Base-by-base conservation (phyloP, 2,329 filamentous ascomycete species). In the Cercospora janseana region DNA sequence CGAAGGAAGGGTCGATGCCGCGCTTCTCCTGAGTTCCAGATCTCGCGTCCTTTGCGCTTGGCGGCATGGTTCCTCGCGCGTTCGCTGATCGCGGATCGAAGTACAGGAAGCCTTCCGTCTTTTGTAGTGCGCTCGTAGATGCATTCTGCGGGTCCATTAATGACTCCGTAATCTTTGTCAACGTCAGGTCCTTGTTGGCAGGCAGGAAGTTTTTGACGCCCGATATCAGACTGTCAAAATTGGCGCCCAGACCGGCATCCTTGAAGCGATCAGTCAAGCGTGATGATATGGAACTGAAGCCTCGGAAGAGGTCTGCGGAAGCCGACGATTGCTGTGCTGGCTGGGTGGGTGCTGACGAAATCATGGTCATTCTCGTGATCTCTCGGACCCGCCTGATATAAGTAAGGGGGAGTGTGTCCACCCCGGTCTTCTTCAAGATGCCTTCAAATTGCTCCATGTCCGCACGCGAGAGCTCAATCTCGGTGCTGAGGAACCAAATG, bases 171-270 rank as follows among this genome's bases (percentile, higher is more conserved):
- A 98, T 96, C 72, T 97, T 97, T 49, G 94, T 98, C 46, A 98
- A 81, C 0, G 93, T 97, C 7, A 97, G 80, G 66, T 98, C 94
- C 62, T 91, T 89, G 72, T 98, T 94, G 10, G 83, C 88, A 0
- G 94, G 93, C n/a, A 98, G 75, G 72, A 98, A 95, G 71, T 95
- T 97, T 73, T 97, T 98, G 65, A 98, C 92, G 34, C 92, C 92
- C 4, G 89, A 92, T 55, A 97, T 91, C 34, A 98, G 81, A 23
- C 87, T 92, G 69, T 97, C 93, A 64, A 98, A 88, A 68, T 97
- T 97, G 46, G 85, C 81, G 41, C 83, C 80, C 1, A 92, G 82
- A 13, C 94, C 88, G 24, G 89, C 90, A 58, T 95, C 92, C 67
- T 95, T 94, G 67, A 98, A 86, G 18, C 90, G 87, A 70, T 96